Evolutionary conservation across 1,284 basidiomycete genomes (phyloP), one percentile per base, ranked within the genome.

Genomic region (Gomphus sp.): DNA sequence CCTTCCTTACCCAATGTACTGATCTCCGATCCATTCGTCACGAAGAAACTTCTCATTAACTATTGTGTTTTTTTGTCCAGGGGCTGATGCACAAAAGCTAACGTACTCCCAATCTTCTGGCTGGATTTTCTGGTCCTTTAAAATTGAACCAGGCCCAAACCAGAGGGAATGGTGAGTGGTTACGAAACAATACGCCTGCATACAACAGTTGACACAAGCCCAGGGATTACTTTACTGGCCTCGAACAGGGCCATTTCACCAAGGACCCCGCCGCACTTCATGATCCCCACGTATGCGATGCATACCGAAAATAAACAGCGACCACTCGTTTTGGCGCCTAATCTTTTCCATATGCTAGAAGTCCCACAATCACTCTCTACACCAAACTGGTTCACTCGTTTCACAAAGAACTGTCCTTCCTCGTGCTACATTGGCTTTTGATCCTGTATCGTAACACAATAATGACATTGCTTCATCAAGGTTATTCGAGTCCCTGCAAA

Each of bases 61-160:
- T 34, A 47, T 7, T 43, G 11, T 16, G 7, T 54, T 9, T 47
- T 18, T 22, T 6, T 52, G n/a, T 39, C 10, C 43, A 59, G 58
- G 86, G 87, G 87, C 85, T n/a, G 87, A 91, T 64, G 85, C 89
- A 33, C 87, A 89, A 70, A 90, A 90, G 68, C 71, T 81, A 47
- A 73, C 77, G 0, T 89, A 86, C 61, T 77, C 76, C 58, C 68
- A 85, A 64, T 78, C 78, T 41, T 76, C 77, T 2, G 87, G 87
- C 22, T 91, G 87, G 86, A 76, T 88, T 84, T 89, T 83, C 71
- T 90, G 88, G 87, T 89, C 80, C 69, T 89, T 89, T 73, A 86
- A 85, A 65, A 74, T 84, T 12, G 88, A 89, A 67, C 76, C 72
- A 43, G 84, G 82, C 1, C 55, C 71, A 45, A 80, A 82, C 0